phyloP scores from a whole-genome alignment of 306 rosid species.

The Chamaecrista fasciculata region DNA sequence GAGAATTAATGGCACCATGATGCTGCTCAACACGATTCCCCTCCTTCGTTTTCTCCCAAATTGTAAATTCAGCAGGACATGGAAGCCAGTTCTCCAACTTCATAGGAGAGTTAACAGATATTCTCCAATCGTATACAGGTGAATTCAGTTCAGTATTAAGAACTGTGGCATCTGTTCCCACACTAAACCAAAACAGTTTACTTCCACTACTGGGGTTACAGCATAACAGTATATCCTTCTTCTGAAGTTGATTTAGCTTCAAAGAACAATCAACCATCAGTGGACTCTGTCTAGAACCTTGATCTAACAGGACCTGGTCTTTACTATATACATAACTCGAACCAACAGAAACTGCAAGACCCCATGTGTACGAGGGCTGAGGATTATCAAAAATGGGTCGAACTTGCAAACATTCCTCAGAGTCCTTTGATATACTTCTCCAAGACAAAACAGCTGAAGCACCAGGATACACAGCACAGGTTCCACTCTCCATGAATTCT shows the following conservation, averaged over 20 bases:
- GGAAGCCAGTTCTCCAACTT: constrained; percentile 94
- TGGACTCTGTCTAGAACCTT: constrained; percentile 56
- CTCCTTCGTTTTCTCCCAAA: constrained; percentile 74
- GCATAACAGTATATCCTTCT: constrained; percentile 80
- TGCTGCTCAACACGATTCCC: constrained; percentile 66
- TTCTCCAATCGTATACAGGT: constrained; percentile 96
- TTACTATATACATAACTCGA: constrained; percentile 69
- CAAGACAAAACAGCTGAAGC: constrained; percentile 69
- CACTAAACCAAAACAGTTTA: constrained; percentile 78
- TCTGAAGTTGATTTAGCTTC: constrained; percentile 85
- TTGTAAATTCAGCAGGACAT: constrained; percentile 76
- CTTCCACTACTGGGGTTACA: constrained; percentile 60
- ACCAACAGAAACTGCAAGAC: constrained; percentile 59
- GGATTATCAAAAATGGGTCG: constrained; percentile 63
- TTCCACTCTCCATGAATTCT: constrained; percentile 41
- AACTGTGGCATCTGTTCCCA: constrained; percentile 86
- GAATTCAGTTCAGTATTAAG: constrained; percentile 88
- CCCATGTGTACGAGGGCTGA: constrained; percentile 68
- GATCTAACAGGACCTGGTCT: constrained; percentile 64
- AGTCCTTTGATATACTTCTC: constrained; percentile 72
- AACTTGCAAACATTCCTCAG: constrained; percentile 70
- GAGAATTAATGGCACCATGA: constrained; percentile 64
- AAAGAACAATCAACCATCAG: constrained; percentile 44
- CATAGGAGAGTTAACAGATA: constrained; percentile 81
- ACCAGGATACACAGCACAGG: constrained; percentile 58